A percentile compares a stretch with the other conserved stretches of the same genome.
Conservation (phyloP, 164 flowering plant species). For the Macadamia tetraphylla region DNA sequence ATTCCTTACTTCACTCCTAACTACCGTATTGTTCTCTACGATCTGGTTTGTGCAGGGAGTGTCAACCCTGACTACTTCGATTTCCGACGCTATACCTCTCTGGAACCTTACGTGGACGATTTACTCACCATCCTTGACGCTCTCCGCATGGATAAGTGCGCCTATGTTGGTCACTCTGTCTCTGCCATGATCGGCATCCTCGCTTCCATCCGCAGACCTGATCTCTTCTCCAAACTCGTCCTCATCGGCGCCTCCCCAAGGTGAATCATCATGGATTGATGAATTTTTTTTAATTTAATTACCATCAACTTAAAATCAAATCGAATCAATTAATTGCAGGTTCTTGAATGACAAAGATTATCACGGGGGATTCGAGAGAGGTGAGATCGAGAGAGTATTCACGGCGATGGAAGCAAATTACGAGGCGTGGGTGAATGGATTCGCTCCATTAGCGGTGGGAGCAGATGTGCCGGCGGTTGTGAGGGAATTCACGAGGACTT, state of each 20-base stretch:
- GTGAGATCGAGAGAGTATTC: slow-evolving; percentile 79
- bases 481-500: slow-evolving; percentile 84
- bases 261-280: slow-evolving; percentile 18
- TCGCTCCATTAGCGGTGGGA: slow-evolving; percentile 89
- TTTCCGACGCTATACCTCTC: slow-evolving; percentile 61
- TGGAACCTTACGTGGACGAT: slow-evolving; percentile 88
- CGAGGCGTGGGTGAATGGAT: slow-evolving; percentile 86
- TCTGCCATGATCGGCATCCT: slow-evolving; percentile 91
- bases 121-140: slow-evolving; percentile 71
- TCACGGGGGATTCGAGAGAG: slow-evolving; percentile 80
- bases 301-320: background rate
- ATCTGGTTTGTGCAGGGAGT: slow-evolving; percentile 91
- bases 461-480: slow-evolving; percentile 95
- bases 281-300: background rate
- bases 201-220: slow-evolving; percentile 84
- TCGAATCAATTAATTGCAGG: slow-evolving; percentile 19
- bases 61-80: slow-evolving; percentile 91
- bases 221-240: slow-evolving; percentile 79
- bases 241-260: slow-evolving; percentile 94
- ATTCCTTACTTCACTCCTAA: slow-evolving; percentile 54
- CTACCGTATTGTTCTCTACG: slow-evolving; percentile 65
- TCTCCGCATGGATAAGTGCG: slow-evolving; percentile 50
- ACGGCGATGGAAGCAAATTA: slow-evolving; percentile 82
- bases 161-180: slow-evolving; percentile 87
- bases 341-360: slow-evolving; percentile 80